phyloP scores from a whole-genome alignment of 768 basidiomycete species.

The Clitopilus passeckerianus region DNA sequence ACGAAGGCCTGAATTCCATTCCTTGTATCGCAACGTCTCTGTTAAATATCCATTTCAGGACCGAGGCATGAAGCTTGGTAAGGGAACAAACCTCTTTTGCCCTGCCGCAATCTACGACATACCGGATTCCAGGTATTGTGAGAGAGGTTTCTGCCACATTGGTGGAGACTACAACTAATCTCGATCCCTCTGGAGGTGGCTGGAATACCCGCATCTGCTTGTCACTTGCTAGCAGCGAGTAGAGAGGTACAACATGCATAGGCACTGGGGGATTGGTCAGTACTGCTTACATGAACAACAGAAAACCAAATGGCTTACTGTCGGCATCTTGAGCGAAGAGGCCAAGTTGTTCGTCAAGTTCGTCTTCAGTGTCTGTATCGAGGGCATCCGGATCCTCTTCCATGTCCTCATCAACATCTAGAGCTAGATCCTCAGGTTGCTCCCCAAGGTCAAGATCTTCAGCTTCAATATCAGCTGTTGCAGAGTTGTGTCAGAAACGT shows the following conservation, averaged over 20 bases:
- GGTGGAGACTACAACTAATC: conserved; percentile 91
- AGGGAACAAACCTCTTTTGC: conserved; percentile 74
- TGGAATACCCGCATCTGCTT: conserved; percentile 94
- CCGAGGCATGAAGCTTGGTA: background rate
- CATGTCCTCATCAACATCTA: conserved; percentile 62
- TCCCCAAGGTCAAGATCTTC: conserved; percentile 76
- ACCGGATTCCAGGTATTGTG: conserved; percentile 95
- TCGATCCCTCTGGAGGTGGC: conserved; percentile 71
- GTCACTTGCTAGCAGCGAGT: conserved; percentile 88
- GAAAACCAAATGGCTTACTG: conserved; percentile 19
- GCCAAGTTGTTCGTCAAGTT: conserved; percentile 48
- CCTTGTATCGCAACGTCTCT: conserved; percentile 79
- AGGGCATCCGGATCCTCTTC: conserved; percentile 71
- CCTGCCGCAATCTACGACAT: conserved; percentile 95
- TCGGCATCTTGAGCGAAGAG: conserved; percentile 65
- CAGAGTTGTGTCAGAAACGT: conserved; percentile 6
- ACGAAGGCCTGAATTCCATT: conserved; percentile 90
- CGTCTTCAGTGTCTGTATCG: conserved; percentile 68
- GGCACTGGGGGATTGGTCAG: conserved; percentile 48
- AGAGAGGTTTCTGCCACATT: conserved; percentile 97
- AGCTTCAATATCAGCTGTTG: conserved; percentile 65
- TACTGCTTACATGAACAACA: background rate
- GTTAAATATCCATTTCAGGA: conserved; percentile 1
- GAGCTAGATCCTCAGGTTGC: conserved; percentile 44
- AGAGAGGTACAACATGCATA: conserved; percentile 92